phyloP scores from a whole-genome alignment of 768 basidiomycete species.

The Leucocoprinus leucothites region DNA sequence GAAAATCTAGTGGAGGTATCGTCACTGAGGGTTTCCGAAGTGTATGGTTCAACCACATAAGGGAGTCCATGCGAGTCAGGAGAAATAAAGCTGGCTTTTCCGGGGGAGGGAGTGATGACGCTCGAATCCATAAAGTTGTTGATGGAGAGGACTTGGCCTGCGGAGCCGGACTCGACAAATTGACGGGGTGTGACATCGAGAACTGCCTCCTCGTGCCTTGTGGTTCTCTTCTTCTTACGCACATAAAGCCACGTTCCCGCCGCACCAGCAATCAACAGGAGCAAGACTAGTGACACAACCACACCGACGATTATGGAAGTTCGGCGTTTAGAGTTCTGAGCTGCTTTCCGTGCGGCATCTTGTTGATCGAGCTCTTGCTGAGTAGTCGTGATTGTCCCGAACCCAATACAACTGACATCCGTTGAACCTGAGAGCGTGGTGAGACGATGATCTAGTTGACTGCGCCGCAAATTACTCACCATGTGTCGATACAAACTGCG shows the following conservation, averaged over 20 bases:
- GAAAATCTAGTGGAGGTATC: conserved; percentile 1
- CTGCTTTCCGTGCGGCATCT: conserved; percentile 10
- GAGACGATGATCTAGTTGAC: neutral
- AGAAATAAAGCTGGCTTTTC: neutral
- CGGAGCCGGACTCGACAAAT: conserved; percentile 12
- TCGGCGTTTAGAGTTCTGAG: conserved; percentile 12
- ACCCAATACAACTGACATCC: conserved; percentile 26
- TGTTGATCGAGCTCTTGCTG: conserved; percentile 14
- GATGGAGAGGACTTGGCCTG: conserved; percentile 16
- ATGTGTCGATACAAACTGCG: conserved; percentile 25
- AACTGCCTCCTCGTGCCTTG: neutral
- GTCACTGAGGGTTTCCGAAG: neutral
- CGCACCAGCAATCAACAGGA: conserved; percentile 22
- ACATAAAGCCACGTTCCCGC: conserved; percentile 17
- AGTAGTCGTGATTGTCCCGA: conserved; percentile 22
- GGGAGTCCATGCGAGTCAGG: neutral
- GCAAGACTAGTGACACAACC: conserved; percentile 25
- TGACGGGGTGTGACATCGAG: conserved; percentile 14
- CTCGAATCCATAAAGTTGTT: conserved; percentile 11
- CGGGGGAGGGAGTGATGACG: conserved; percentile 2
- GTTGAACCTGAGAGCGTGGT: conserved; percentile 21
- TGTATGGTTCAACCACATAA: neutral
- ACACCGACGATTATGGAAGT: conserved; percentile 27
- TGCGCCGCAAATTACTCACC: conserved; percentile 16
- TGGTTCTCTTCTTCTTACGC: conserved; percentile 11